Base-by-base conservation (phyloP, 2,329 filamentous ascomycete genomes). In the Zymoseptoria tritici region DNA sequence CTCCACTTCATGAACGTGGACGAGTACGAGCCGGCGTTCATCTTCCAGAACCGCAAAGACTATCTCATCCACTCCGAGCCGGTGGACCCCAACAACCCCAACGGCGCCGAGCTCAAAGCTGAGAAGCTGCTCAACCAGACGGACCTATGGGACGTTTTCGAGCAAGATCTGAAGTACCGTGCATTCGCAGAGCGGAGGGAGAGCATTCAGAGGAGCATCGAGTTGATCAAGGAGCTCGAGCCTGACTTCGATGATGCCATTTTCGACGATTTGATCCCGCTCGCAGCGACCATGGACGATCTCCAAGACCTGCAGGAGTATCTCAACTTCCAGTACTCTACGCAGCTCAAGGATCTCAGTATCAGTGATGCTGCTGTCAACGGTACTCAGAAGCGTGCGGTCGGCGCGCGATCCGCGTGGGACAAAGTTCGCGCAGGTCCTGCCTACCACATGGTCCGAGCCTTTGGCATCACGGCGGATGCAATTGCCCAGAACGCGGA, bases 11-110 rank as follows among this genome's bases (percentile, higher is more conserved):
- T 99, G 75, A 90, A 96, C 55, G 85, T 93, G 3, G 92, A 97
- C 65, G 90, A 96, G 67, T 91, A 93, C 68, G 94, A 99, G 74
- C 91, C 97, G 1, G 93, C 94, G 0, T 99, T 96, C 74, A 94
- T 99, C 67, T 97, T 97, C 75, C 93, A 97, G 74, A 94, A 99
- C 71, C 90, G 94, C 62, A 96, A 97, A 75, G 94, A 99, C 73
- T 99, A 97, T 71, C 83, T 99, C 51, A 95, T 99, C 59, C 91
- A 97, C 70, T 89, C 89, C 22, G 87, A 87, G 65, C 91, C 90
- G 71, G 77, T 81, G n/a, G 78, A 81, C 49, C 81, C 83, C 6
- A 85, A 86, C 59, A 86, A 91, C 67, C 85, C 83, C 1, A 85
- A 87, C 1, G 86, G 91, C 60, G 89, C 86, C 70, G 85, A 86